Evolutionary conservation across 2,329 filamentous ascomycete genomes (phyloP).

Genomic region (Pestalotiopsis fici): DNA sequence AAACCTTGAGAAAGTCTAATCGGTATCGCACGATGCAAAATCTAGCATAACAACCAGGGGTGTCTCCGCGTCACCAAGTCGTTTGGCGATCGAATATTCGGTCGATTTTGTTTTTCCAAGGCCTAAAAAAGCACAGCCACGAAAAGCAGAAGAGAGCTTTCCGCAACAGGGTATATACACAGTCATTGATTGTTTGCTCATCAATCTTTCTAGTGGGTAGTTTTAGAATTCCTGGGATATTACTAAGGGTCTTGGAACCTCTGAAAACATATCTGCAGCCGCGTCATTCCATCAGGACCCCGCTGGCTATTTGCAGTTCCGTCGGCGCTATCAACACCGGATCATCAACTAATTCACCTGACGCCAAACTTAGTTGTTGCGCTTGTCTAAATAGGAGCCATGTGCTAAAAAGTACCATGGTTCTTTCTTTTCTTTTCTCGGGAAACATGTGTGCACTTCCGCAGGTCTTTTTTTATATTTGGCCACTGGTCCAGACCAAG

Average conservation of each 20-base stretch:
- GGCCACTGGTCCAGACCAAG: neutral
- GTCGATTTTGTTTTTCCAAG: neutral
- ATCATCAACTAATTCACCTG: neutral
- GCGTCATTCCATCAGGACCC: neutral
- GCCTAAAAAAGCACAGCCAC: neutral
- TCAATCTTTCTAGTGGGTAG: neutral
- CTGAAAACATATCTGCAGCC: neutral
- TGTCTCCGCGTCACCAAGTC: neutral
- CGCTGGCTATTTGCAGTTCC: neutral
- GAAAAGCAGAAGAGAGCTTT: neutral
- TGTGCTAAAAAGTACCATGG: neutral
- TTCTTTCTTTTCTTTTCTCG: neutral
- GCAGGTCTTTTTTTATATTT: neutral
- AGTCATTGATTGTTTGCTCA: neutral
- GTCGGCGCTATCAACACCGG: neutral
- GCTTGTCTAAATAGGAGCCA: neutral
- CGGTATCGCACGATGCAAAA: too few relatives aligned
- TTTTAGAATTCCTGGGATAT: neutral
- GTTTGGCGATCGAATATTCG: neutral
- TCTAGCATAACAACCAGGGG: too few relatives aligned
- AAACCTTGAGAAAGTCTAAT: too few relatives aligned
- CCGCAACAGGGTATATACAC: neutral
- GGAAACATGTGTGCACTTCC: neutral
- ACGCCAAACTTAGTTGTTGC: neutral
- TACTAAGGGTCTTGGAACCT: neutral